phyloP scores from a whole-genome alignment of 371 early-diverging fungal species.

The Mortierella sp. region DNA sequence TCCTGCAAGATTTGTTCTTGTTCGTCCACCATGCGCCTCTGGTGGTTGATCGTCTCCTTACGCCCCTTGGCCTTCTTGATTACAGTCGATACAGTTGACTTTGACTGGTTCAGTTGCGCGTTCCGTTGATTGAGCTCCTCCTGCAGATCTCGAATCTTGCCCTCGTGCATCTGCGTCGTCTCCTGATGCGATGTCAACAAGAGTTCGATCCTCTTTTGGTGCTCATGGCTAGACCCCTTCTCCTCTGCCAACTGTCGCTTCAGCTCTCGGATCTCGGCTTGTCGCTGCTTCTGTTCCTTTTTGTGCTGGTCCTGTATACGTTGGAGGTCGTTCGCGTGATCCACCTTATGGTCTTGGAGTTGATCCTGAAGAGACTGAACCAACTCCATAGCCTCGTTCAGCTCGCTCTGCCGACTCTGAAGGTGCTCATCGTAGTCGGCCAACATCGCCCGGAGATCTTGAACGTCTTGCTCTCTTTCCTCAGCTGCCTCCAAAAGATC shows the following conservation, averaged over 20 bases:
- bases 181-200: conserved; percentile 35
- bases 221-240: conserved; percentile 21
- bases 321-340: conserved; percentile 10
- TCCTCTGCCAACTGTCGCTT: conserved; percentile 20
- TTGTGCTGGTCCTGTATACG: conserved; percentile 20
- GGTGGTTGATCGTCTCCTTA: conserved; percentile 3
- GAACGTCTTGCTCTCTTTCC: conserved; percentile 1
- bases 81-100: conserved; percentile 19
- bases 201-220: conserved; percentile 31
- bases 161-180: conserved; percentile 24
- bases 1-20: conserved; percentile 34
- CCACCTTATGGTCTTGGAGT: conserved; percentile 19
- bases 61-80: conserved; percentile 17
- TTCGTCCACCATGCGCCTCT: conserved; percentile 31
- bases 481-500: not conserved
- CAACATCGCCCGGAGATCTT: conserved; percentile 16
- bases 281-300: conserved; percentile 21
- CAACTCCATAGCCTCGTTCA: conserved; percentile 25
- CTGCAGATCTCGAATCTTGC: conserved; percentile 34
- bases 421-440: conserved; percentile 21
- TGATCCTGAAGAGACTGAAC: conserved; percentile 23
- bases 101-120: conserved; percentile 21
- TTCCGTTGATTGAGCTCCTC: conserved; percentile 28
- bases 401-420: conserved; percentile 22
- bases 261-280: conserved; percentile 19